Base-by-base conservation (phyloP, 179 eudicot species). In the Dionaea muscipula region DNA sequence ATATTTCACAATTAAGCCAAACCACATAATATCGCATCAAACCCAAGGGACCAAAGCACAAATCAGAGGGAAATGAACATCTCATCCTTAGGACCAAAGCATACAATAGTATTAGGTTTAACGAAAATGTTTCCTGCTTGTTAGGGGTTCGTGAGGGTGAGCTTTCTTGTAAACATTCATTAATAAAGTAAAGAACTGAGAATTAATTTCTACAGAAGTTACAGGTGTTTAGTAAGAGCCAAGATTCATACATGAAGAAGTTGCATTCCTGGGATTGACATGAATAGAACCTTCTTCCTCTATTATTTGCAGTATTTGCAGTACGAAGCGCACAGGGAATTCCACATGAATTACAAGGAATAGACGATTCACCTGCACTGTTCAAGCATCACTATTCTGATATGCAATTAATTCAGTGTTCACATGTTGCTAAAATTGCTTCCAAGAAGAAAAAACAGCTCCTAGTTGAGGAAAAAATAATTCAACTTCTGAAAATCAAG, bases 201-300 rank as follows among this genome's bases (percentile, higher is more conserved):
- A 21, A 17, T 40, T 12, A 24, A 51, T 22, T 18, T 31, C 9
- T 22, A 16, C 11, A 22, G 12, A 0, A 39, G n/a, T n/a, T 17
- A 16, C 18, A 55, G 7, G 48, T 40, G 35, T 51, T 46, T 16
- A 12, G 33, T 26, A 59, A 48, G 52, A 59, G 36, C 25, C 69
- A 68, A 60, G 39, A 33, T 28, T 73, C 96, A 19, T 86, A 89
- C 97, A 76, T 72, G 56, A 91, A 87, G 69, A 84, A 91, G 66
- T 83, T 79, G 85, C 96, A 87, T 26, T 76, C 82, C 64, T 75
- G 83, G 24, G 82, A 65, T 72, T 67, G 93, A 58, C 98, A 91
- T 47, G 85, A 68, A 62, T 73, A 91, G 57, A 91, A 91, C 68
- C 73, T 87, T 61, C 91, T 81, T 66, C 98, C 98, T 72, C 93